Percentiles rank a stretch among this genome's conserved stretches.
Evolutionary conservation across 129 eudicot species (phyloP).

Genomic region (Saposhnikovia divaricata): DNA sequence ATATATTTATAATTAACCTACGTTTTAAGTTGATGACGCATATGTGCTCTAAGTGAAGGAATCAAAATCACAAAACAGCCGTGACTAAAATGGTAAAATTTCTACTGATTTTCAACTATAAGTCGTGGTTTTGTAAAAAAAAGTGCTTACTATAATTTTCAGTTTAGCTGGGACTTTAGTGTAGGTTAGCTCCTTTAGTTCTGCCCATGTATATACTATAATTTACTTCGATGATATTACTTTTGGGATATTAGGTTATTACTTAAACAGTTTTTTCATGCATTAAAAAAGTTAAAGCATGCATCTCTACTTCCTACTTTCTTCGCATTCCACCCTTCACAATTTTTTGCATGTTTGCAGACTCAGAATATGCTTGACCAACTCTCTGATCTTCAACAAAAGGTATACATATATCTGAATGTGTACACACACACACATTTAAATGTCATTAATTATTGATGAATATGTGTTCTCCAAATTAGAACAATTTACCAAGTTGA

Average conservation of each 20-base stretch:
- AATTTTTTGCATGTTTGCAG: slow-evolving; percentile 18
- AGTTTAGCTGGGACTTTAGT: no score
- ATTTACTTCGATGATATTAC: not conserved
- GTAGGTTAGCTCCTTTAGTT: no score
- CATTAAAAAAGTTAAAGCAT: not conserved
- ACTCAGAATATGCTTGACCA: slow-evolving; percentile 40
- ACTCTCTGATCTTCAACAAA: slow-evolving; percentile 42
- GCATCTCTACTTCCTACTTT: not conserved
- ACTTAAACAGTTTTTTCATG: not conserved
- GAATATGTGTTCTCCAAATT: not conserved
- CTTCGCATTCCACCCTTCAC: not conserved
- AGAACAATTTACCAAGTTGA: not conserved
- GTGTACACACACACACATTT: not conserved
- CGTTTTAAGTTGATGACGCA: not conserved
- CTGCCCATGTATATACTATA: no score
- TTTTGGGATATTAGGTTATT: not conserved
- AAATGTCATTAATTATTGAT: not conserved
- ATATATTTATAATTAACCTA: not conserved
- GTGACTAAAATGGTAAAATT: no score
- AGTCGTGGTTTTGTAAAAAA: no score
- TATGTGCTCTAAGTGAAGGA: not conserved
- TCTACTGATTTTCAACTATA: no score
- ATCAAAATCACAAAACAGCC: no score
- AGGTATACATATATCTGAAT: slow-evolving; percentile 18
- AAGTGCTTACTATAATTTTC: no score